Conservation (phyloP, 2,329 filamentous ascomycete species). For the Ophiocordyceps camponoti-leonardi region DNA sequence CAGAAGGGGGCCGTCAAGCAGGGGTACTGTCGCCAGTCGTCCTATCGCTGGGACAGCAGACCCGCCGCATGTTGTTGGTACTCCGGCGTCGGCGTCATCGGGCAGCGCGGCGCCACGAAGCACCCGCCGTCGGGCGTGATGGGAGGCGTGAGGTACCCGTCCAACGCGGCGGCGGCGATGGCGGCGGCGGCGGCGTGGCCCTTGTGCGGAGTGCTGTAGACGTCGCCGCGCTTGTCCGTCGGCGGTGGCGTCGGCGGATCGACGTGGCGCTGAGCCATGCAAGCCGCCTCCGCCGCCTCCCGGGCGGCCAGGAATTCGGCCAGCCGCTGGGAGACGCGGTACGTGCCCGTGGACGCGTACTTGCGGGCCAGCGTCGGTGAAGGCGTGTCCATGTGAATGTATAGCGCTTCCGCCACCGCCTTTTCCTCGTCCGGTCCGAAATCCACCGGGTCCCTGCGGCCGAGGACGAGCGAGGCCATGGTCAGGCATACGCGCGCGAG, state of each 20-base stretch:
- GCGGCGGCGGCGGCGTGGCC: conserved; percentile 44
- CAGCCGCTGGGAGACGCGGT: conserved; percentile 35
- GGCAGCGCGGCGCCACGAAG: conserved; percentile 39
- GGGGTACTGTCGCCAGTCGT: conserved; percentile 1
- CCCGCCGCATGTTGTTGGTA: conserved; percentile 19
- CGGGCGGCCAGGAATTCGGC: conserved; percentile 42
- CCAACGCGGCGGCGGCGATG: conserved; percentile 44
- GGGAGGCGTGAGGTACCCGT: conserved; percentile 70
- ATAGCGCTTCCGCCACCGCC: conserved; percentile 42
- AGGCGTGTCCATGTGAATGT: conserved; percentile 40
- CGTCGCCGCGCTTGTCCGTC: conserved; percentile 39
- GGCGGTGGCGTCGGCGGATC: conserved; percentile 45
- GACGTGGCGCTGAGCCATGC: conserved; percentile 26
- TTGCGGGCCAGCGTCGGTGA: conserved; percentile 41
- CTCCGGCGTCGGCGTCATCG: conserved; percentile 43
- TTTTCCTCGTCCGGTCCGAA: conserved; percentile 64
- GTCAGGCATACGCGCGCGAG: conserved; percentile 80
- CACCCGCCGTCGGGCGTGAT: conserved; percentile 61
- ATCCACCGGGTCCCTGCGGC: conserved; percentile 58
- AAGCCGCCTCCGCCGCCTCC: conserved; percentile 8
- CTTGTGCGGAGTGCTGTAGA: conserved; percentile 69
- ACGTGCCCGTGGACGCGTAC: conserved; percentile 36
- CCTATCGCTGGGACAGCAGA: conserved; percentile 23
- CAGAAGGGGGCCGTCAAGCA: not conserved
- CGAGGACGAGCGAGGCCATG: conserved; percentile 71